These are phyloP conservation scores for Globisporangium echinulatum DNA, from an alignment of 352 stramenopile genomes.

Conservation along the genomic window DNA sequence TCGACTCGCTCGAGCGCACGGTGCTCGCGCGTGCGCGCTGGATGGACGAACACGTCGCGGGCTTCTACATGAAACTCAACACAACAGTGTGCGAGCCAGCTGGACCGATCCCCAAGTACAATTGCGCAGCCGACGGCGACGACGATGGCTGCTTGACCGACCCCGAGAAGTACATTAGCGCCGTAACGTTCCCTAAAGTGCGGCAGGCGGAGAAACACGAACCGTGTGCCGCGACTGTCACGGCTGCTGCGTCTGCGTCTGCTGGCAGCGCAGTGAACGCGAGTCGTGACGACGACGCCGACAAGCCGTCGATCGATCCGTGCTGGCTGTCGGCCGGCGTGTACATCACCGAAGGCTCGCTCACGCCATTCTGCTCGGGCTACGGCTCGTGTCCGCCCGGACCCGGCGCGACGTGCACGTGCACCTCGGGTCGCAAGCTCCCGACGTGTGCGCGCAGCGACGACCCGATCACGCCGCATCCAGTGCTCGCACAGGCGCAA, in stretches of 20 bases:
- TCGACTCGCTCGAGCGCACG: conserved; percentile 24
- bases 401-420: conserved; percentile 61
- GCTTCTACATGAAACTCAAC: conserved; percentile 15
- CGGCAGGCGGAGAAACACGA: background rate
- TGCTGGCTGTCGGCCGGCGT: conserved; percentile 69
- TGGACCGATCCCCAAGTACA: conserved; percentile 16
- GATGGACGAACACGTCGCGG: conserved; percentile 30
- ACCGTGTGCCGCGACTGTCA: background rate
- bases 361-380: conserved; percentile 67
- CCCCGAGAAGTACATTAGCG: conserved; percentile 20
- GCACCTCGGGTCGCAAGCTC: conserved; percentile 22
- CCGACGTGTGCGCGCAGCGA: conserved; percentile 41
- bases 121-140: conserved; percentile 16
- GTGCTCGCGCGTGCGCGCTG: conserved; percentile 35
- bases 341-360: conserved; percentile 39
- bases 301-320: conserved; percentile 55
- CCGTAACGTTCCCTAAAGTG: conserved; percentile 12
- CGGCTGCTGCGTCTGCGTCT: too few species aligned
- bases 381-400: conserved; percentile 59
- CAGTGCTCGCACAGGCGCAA: too few species aligned
- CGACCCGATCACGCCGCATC: conserved; percentile 17
- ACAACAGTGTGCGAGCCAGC: conserved; percentile 6
- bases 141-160: conserved; percentile 16
- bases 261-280: background rate
- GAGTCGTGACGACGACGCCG: conserved; percentile 8